Evolutionary conservation across 371 early-diverging fungal genomes (phyloP), one percentile per base, ranked within the genome.

Genomic region (Rhizopus microsporus): DNA sequence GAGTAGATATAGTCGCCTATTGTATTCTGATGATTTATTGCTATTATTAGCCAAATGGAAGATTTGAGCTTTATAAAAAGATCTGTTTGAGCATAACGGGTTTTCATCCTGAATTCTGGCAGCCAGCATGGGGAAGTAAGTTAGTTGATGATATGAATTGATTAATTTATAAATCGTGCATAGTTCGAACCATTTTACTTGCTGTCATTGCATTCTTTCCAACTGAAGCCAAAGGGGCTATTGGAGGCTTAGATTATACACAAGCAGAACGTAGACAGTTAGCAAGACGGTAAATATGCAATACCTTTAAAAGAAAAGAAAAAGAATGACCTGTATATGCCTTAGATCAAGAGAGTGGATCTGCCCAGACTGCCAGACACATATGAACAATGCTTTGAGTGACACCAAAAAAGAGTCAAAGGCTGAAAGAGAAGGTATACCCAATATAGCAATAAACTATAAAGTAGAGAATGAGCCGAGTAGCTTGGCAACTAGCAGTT

Each of bases 31-130:
- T 23, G 23, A 23, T 23, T 23, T 23, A 23, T 23, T 23, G 23
- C 23, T 23, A 23, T 16, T 6, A 46, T 13, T 68, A 88, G 88
- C 91, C 91, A 0, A 93, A 88, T 61, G 93, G 97, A 9, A 85
- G 98, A 6, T 97, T 97, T 68, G 92, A 95, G 64, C 68, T 91
- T 23, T 81, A 89, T 64, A 93, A 88, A 57, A 93, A 96, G 66
- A 94, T 97, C 2, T 97, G 98, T 60, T 75, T 96, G 35, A 92
- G 90, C 56, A 91, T 95, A 43, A 94, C 95, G 34, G 93, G 89
- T 30, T 91, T 90, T 72, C 96, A 97, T 70, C 94, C 95, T 16
- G 91, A 97, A 70, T 88, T 79, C 56, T 96, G 98, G 97, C 88
- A 93, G 54, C 97, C 98, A 0, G 93, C 94, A 3, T 96, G 97